Conservation (phyloP, 2,329 filamentous ascomycete genomes). For the Incumbomyces delicatus region DNA sequence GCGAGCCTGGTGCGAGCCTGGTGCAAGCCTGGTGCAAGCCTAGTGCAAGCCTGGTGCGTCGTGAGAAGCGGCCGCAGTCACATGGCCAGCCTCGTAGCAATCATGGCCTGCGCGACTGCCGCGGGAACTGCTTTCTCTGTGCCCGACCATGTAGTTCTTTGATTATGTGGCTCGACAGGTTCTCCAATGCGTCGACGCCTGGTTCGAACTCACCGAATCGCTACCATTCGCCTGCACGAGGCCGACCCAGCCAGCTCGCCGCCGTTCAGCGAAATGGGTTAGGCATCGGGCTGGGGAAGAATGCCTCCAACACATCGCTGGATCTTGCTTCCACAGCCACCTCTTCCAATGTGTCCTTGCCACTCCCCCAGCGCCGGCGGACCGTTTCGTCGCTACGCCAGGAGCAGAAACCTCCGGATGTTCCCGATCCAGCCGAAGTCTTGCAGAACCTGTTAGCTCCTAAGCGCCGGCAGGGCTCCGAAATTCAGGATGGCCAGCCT, state of each 20-base stretch:
- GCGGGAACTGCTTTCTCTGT: too few species aligned
- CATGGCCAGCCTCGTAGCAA: conserved; percentile 2
- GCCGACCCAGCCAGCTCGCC: conserved; percentile 58
- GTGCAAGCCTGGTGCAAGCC: neutral
- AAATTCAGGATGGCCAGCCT: conserved; percentile 13
- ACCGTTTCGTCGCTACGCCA: conserved; percentile 63
- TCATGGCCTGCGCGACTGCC: too few species aligned
- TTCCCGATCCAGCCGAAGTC: conserved; percentile 61
- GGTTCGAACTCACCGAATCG: conserved; percentile 56
- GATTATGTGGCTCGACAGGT: conserved; percentile 81
- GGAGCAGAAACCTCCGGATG: conserved; percentile 41
- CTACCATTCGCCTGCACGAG: conserved; percentile 60
- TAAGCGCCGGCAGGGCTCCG: conserved; percentile 11
- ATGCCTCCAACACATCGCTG: conserved; percentile 65
- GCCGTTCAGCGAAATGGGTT: conserved; percentile 52
- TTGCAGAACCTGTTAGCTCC: conserved; percentile 51
- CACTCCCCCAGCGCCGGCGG: conserved; percentile 51
- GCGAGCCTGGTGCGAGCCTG: neutral
- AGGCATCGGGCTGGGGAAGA: conserved; percentile 55
- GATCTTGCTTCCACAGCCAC: conserved; percentile 48
- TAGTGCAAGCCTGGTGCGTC: neutral
- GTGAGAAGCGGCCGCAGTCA: too few species aligned
- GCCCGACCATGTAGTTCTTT: conserved; percentile 2
- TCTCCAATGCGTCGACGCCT: conserved; percentile 60
- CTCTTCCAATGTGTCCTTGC: conserved; percentile 67